Percentiles rank a stretch among this genome's conserved stretches.
Evolutionary conservation across 768 basidiomycete genomes (phyloP).

Genomic region (Rhodotorula diobovata): DNA sequence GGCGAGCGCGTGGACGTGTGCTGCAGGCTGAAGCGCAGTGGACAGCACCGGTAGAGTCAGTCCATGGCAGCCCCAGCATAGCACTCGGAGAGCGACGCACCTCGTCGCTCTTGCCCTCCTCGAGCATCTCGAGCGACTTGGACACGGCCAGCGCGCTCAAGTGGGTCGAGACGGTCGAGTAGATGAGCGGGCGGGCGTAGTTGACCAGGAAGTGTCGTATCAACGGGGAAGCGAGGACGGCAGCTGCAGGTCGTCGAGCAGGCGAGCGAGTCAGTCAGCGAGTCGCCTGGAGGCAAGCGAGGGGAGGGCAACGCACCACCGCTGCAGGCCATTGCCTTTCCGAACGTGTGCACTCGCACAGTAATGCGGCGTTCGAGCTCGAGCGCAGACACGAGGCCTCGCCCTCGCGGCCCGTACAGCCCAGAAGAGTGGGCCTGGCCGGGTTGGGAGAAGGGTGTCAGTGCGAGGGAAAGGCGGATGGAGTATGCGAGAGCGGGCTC

Average conservation of each 20-base stretch:
- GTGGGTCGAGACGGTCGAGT: constrained; percentile 78
- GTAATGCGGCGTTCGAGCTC: constrained; percentile 67
- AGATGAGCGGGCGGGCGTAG: constrained; percentile 84
- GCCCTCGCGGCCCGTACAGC: constrained; percentile 71
- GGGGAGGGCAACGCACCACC: constrained; percentile 61
- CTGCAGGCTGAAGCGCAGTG: constrained; percentile 4
- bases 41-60: too few species aligned
- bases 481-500: not conserved
- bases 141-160: constrained; percentile 70
- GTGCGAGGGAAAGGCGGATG: not conserved
- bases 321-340: constrained; percentile 77
- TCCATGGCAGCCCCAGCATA: not conserved
- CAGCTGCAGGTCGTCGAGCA: constrained; percentile 54
- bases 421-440: constrained; percentile 77
- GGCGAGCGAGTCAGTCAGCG: not conserved
- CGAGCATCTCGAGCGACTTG: constrained; percentile 73
- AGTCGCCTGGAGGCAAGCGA: not conserved
- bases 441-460: not conserved
- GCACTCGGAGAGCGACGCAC: constrained; percentile 4
- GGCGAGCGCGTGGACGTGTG: constrained; percentile 34
- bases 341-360: constrained; percentile 82
- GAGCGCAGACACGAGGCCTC: constrained; percentile 66
- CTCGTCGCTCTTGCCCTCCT: constrained; percentile 57
- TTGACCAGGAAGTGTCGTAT: constrained; percentile 82
- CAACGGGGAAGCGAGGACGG: constrained; percentile 65